phyloP scores from a whole-genome alignment of 768 basidiomycete genomes.

The Trametes meyenii region DNA sequence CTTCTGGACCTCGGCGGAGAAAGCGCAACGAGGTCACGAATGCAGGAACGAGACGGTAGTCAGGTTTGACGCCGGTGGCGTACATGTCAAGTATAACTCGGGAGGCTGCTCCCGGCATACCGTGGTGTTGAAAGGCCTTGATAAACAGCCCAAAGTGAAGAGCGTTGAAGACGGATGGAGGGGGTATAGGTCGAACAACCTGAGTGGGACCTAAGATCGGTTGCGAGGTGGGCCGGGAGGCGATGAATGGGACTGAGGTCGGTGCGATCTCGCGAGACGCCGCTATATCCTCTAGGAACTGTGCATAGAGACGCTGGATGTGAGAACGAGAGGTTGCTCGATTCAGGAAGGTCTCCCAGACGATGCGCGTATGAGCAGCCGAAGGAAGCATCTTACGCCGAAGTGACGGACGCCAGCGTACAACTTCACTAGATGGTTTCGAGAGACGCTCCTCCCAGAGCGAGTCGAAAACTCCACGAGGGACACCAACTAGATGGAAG shows the following conservation, averaged over 20 bases:
- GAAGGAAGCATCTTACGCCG: background rate
- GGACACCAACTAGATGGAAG: slow-evolving; percentile 58
- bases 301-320: background rate
- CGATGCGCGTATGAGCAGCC: background rate
- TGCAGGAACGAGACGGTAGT: slow-evolving; percentile 51
- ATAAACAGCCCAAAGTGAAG: slow-evolving; percentile 37
- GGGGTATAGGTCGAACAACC: slow-evolving; percentile 4
- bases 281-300: slow-evolving; percentile 5
- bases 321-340: background rate
- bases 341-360: background rate
- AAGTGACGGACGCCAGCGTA: background rate
- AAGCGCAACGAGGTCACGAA: slow-evolving; percentile 49
- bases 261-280: slow-evolving; percentile 1
- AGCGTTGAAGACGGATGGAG: slow-evolving; percentile 31
- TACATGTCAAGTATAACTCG: slow-evolving; percentile 58
- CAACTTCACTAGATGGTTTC: background rate
- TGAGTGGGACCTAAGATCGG: background rate
- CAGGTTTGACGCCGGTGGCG: slow-evolving; percentile 46
- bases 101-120: slow-evolving; percentile 37
- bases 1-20: slow-evolving; percentile 33
- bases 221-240: background rate
- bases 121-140: slow-evolving; percentile 10
- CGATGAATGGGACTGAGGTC: background rate
- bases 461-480: slow-evolving; percentile 27
- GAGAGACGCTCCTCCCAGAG: slow-evolving; percentile 6